Percentiles rank a stretch among this genome's conserved stretches.
These are phyloP conservation scores for Lippia alba DNA, from an alignment of 305 asterid genomes.

Conservation along the genomic window DNA sequence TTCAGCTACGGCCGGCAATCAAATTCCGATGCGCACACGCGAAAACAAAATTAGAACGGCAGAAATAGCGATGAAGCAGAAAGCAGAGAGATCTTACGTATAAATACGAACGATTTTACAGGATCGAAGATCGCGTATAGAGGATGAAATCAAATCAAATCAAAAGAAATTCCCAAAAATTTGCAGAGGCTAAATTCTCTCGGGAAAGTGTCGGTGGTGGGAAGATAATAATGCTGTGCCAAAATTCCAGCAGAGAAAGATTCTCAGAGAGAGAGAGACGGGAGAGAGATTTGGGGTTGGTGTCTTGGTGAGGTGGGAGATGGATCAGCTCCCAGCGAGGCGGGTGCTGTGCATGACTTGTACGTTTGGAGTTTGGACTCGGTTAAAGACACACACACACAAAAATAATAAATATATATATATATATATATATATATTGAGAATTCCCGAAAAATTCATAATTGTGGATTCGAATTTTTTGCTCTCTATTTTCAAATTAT, in stretches of 20 bases:
- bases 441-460: too few relatives aligned
- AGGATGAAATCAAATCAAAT: not conserved
- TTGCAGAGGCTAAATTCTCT: constrained; percentile 36
- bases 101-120: not conserved
- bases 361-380: constrained; percentile 6
- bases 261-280: constrained; percentile 14
- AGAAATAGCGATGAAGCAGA: constrained; percentile 8
- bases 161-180: not conserved
- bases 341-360: not conserved
- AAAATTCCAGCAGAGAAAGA: constrained; percentile 30
- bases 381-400: too few relatives aligned
- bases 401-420: too few relatives aligned
- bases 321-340: constrained; percentile 10
- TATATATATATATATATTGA: too few relatives aligned
- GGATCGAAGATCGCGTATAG: constrained; percentile 14
- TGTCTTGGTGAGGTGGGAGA: constrained; percentile 32
- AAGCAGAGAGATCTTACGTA: not conserved
- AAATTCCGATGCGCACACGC: not conserved
- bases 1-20: constrained; percentile 10
- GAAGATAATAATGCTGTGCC: constrained; percentile 14
- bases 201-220: constrained; percentile 34
- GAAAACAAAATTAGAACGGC: not conserved
- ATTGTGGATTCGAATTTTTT: too few relatives aligned
- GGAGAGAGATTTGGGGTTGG: constrained; percentile 17
- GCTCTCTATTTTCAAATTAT: too few relatives aligned